Evolutionary conservation across 2,329 filamentous ascomycete species (phyloP).

Genomic region (Podosphaera fusca): DNA sequence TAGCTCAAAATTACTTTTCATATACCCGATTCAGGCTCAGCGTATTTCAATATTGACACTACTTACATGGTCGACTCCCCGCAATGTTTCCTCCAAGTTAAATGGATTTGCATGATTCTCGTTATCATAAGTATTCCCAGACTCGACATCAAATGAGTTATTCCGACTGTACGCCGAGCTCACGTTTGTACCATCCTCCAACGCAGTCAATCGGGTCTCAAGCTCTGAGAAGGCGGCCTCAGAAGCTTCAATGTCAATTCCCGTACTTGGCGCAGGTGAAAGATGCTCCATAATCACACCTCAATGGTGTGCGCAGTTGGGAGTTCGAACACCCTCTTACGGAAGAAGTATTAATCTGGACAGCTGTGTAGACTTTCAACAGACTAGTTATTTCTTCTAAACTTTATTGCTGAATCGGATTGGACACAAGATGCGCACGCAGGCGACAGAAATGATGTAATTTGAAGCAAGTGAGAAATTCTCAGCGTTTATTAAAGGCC

Average conservation of each 20-base stretch:
- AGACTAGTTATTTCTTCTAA: too few relatives aligned
- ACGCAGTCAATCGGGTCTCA: conserved; percentile 32
- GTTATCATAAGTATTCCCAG: conserved; percentile 19
- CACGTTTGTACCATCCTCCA: conserved; percentile 8
- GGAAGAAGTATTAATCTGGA: too few relatives aligned
- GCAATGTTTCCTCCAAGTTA: conserved; percentile 51
- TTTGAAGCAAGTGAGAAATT: too few relatives aligned
- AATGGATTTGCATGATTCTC: conserved; percentile 32
- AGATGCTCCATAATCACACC: too few relatives aligned
- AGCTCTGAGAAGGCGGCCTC: conserved; percentile 49
- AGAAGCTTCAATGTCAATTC: conserved; percentile 37
- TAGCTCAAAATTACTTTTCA: background rate
- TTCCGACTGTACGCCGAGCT: conserved; percentile 26
- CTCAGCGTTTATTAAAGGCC: too few relatives aligned
- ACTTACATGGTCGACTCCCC: conserved; percentile 26
- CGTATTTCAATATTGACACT: background rate
- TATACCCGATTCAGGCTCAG: too few relatives aligned
- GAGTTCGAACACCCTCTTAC: too few relatives aligned
- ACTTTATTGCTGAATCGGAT: too few relatives aligned
- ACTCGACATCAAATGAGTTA: conserved; percentile 32
- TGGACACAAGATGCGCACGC: too few relatives aligned
- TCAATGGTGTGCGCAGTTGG: too few relatives aligned
- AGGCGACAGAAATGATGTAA: too few relatives aligned
- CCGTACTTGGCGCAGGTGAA: conserved; percentile 9
- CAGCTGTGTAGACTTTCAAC: too few relatives aligned